Evolutionary conservation across 139 green algal genomes (phyloP).

Genomic region (Nannochloris sp.): DNA sequence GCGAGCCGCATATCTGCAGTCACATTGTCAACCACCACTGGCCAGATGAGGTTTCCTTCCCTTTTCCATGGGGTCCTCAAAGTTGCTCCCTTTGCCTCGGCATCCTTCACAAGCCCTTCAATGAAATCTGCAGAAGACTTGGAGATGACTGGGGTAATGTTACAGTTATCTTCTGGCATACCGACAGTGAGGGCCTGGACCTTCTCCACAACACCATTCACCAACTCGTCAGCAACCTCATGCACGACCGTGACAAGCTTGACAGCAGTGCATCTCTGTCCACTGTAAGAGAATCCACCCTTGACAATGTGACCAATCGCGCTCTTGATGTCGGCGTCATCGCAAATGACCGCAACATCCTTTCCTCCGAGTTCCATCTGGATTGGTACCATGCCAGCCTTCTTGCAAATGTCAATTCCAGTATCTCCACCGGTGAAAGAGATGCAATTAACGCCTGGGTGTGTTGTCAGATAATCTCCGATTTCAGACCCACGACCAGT

Average conservation of each 20-base stretch:
- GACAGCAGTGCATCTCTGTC: constrained; percentile 89
- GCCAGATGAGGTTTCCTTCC: constrained; percentile 90
- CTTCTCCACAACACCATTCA: constrained; percentile 30
- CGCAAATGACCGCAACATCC: constrained; percentile 85
- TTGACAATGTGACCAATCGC: constrained; percentile 87
- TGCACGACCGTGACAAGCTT: constrained; percentile 49
- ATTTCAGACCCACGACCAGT: constrained; percentile 87
- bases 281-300: constrained; percentile 83
- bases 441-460: constrained; percentile 79
- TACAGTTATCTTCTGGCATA: constrained; percentile 70
- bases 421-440: constrained; percentile 84
- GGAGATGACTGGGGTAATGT: constrained; percentile 86
- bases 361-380: constrained; percentile 99
- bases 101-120: constrained; percentile 71
- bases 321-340: constrained; percentile 81
- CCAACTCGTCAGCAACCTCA: constrained; percentile 15
- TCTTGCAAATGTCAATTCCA: constrained; percentile 64
- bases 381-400: constrained; percentile 87
- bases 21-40: constrained; percentile 84
- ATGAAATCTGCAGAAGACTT: constrained; percentile 87
- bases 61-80: constrained; percentile 57
- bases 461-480: constrained; percentile 89
- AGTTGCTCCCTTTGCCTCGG: constrained; percentile 54
- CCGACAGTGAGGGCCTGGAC: constrained; percentile 76
- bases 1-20: constrained; percentile 80